Evolutionary conservation across 352 stramenopile species (phyloP).

Genomic region (Elongisporangium undulatum): DNA sequence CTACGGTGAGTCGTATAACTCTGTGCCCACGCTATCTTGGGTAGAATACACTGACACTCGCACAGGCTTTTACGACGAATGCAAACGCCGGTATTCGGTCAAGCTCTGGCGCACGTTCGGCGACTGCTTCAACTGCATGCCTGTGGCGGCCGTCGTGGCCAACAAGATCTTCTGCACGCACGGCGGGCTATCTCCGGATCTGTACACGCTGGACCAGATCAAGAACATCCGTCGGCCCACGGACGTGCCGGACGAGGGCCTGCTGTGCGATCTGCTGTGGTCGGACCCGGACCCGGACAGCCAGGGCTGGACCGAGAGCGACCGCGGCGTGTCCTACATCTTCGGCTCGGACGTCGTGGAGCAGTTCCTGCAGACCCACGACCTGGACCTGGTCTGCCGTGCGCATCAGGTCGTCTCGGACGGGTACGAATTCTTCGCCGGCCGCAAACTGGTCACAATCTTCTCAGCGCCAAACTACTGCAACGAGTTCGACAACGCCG

Average conservation of each 20-base stretch:
- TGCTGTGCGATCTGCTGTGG: slow-evolving; percentile 88
- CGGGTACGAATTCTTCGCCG: slow-evolving; percentile 99
- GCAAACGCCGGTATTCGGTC: slow-evolving; percentile 91
- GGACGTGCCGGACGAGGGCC: slow-evolving; percentile 80
- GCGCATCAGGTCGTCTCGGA: slow-evolving; percentile 99
- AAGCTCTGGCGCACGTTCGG: slow-evolving; percentile 95
- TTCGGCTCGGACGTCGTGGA: slow-evolving; percentile 98
- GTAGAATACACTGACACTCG: no score
- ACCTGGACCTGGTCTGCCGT: slow-evolving; percentile 97
- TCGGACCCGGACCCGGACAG: slow-evolving; percentile 83
- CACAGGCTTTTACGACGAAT: slow-evolving; percentile 97
- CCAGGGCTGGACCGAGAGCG: slow-evolving; percentile 94
- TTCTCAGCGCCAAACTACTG: slow-evolving; percentile 99
- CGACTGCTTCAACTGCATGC: slow-evolving; percentile 99
- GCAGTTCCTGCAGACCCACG: slow-evolving; percentile 95
- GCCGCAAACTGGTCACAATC: slow-evolving; percentile 98
- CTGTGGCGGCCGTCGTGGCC: slow-evolving; percentile 93
- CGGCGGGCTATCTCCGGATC: slow-evolving; percentile 87
- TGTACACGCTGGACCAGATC: slow-evolving; percentile 98
- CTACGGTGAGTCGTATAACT: slow-evolving; percentile 91
- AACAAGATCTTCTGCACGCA: slow-evolving; percentile 99
- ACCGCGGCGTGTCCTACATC: slow-evolving; percentile 97
- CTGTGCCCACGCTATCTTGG: neutral
- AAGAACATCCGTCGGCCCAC: slow-evolving; percentile 80
- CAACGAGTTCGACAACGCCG: slow-evolving; percentile 99